These are phyloP conservation scores for Pythium monospermum DNA, from an alignment of 352 stramenopile genomes.

Conservation along the genomic window DNA sequence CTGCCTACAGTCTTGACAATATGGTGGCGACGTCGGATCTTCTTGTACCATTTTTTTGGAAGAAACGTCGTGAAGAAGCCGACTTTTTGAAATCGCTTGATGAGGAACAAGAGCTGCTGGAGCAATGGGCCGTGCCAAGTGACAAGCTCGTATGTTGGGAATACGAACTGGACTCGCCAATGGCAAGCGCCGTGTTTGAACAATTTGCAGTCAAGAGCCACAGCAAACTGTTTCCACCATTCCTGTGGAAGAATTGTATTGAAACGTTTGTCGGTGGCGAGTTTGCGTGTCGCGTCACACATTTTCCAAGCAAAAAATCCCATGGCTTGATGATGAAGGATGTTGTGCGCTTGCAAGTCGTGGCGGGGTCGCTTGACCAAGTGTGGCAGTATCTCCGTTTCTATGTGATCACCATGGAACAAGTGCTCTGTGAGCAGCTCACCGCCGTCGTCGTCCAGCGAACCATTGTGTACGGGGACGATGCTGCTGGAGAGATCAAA, in stretches of 20 bases:
- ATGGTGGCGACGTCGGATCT: too few species aligned
- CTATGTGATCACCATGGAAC: neutral
- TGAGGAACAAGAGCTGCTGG: too few species aligned
- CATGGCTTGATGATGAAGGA: too few species aligned
- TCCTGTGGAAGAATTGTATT: neutral
- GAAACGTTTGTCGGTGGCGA: neutral
- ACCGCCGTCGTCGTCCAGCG: neutral
- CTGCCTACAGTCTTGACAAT: too few species aligned
- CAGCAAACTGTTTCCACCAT: neutral
- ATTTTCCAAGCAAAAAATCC: neutral
- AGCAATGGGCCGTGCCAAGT: too few species aligned
- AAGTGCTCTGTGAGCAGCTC: neutral
- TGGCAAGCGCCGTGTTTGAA: neutral
- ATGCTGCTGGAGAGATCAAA: neutral
- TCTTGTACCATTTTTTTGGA: too few species aligned
- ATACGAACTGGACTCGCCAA: too few species aligned
- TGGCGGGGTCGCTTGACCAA: neutral
- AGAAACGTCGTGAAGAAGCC: too few species aligned
- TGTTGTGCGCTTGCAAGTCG: neutral
- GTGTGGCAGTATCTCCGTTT: neutral
- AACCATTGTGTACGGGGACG: neutral
- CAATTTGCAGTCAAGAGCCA: neutral
- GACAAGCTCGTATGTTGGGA: too few species aligned
- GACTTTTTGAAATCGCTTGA: too few species aligned
- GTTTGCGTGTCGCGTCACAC: neutral